Evolutionary conservation across 768 basidiomycete genomes (phyloP).

Genomic region (Pleurotus platypus): DNA sequence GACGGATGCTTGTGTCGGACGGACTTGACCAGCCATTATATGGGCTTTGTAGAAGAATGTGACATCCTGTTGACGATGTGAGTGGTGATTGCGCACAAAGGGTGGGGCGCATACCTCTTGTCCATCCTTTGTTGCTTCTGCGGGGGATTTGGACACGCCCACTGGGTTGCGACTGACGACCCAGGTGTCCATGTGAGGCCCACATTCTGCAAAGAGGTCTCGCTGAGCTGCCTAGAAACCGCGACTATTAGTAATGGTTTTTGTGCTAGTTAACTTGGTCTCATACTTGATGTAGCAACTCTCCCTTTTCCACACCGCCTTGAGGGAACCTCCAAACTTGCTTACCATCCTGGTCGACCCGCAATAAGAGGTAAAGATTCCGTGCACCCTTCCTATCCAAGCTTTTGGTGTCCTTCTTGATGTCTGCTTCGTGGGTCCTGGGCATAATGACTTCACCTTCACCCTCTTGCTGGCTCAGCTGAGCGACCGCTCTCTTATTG

Average conservation of each 20-base stretch:
- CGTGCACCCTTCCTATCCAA: constrained; percentile 81
- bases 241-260: background rate
- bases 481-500: constrained; percentile 47
- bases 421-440: constrained; percentile 60
- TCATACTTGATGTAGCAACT: constrained; percentile 76
- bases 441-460: constrained; percentile 63
- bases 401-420: constrained; percentile 58
- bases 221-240: constrained; percentile 67
- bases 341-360: constrained; percentile 43
- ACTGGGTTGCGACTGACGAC: constrained; percentile 88
- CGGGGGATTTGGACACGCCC: constrained; percentile 63
- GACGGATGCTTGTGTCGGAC: constrained; percentile 48
- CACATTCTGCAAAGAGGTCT: constrained; percentile 68
- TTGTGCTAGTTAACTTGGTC: background rate
- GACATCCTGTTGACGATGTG: constrained; percentile 41
- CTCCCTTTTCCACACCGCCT: constrained; percentile 55
- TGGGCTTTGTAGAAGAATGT: constrained; percentile 95
- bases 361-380: constrained; percentile 79
- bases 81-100: background rate
- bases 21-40: constrained; percentile 84
- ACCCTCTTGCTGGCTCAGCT: constrained; percentile 53
- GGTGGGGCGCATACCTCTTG: constrained; percentile 4
- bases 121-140: constrained; percentile 21
- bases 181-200: constrained; percentile 89
- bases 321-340: constrained; percentile 82